phyloP scores from a whole-genome alignment of 1,284 basidiomycete species.

The Cerioporus squamosus region DNA sequence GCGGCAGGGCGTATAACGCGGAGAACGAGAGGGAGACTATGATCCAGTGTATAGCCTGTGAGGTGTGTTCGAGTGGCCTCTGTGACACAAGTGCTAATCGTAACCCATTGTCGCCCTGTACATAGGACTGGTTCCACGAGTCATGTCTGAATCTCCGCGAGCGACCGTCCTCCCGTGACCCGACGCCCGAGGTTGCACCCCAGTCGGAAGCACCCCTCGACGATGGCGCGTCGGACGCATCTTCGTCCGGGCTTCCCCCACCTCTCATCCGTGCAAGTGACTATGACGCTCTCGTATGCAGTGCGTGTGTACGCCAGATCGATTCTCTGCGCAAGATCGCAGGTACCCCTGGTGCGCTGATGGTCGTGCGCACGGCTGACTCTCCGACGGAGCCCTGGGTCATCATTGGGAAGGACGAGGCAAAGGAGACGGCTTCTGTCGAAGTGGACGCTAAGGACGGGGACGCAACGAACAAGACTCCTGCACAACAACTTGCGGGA shows the following conservation, averaged over 20 bases:
- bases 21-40: constrained; percentile 76
- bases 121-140: constrained; percentile 89
- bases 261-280: constrained; percentile 64
- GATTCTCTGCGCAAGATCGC: constrained; percentile 61
- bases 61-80: constrained; percentile 51
- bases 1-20: constrained; percentile 69
- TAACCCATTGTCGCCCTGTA: not conserved
- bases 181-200: constrained; percentile 39
- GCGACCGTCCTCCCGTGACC: constrained; percentile 52
- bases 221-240: constrained; percentile 61
- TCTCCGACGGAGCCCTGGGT: constrained; percentile 50
- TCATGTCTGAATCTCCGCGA: constrained; percentile 80
- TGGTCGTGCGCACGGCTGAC: constrained; percentile 56
- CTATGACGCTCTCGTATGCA: constrained; percentile 77
- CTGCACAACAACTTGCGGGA: constrained; percentile 28
- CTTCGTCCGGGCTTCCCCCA: constrained; percentile 66
- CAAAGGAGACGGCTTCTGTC: constrained; percentile 23
- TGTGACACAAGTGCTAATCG: constrained; percentile 11
- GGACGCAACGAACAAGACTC: not conserved
- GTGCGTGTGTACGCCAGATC: constrained; percentile 59
- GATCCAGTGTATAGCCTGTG: constrained; percentile 83
- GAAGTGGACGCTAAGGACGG: constrained; percentile 22
- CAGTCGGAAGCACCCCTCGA: constrained; percentile 38
- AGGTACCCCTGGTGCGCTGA: constrained; percentile 64
- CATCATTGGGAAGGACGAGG: constrained; percentile 39